Conservation (phyloP, 177 flowering plant species). For the Tripterygium wilfordii region DNA sequence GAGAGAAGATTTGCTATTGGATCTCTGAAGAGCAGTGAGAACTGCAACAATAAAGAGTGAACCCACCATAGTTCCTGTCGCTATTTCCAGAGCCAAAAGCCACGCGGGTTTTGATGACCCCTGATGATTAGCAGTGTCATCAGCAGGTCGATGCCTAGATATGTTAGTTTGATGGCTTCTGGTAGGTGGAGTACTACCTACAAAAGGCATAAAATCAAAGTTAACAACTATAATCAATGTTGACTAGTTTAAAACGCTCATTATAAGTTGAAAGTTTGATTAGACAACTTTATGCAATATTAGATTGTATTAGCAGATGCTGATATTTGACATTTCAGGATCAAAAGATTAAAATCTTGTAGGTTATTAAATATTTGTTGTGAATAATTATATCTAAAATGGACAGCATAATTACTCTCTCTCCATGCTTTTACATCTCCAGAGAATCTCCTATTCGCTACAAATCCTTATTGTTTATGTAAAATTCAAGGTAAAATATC, state of each 20-base stretch:
- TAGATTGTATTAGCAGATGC: no score
- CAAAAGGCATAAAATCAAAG: background rate
- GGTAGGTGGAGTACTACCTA: conserved; percentile 32
- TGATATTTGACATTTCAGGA: no score
- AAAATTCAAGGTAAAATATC: background rate
- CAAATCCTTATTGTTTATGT: no score
- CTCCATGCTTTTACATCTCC: no score
- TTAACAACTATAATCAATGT: background rate
- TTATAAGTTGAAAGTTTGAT: no score
- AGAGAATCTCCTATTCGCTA: no score
- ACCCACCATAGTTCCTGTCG: conserved; percentile 65
- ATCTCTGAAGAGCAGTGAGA: conserved; percentile 46
- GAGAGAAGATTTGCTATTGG: conserved; percentile 47
- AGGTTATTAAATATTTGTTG: no score
- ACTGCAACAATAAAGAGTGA: conserved; percentile 42
- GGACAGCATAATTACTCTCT: no score
- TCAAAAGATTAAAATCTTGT: no score
- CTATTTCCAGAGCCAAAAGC: conserved; percentile 65
- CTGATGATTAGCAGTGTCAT: conserved; percentile 24
- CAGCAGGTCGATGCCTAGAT: conserved; percentile 31
- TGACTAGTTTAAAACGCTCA: no score
- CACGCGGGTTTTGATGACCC: conserved; percentile 56
- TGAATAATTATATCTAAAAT: no score
- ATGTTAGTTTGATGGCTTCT: conserved; percentile 31
- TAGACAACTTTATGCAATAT: no score